phyloP scores from a whole-genome alignment of 805 yeast species.

The Komagataella populi region DNA sequence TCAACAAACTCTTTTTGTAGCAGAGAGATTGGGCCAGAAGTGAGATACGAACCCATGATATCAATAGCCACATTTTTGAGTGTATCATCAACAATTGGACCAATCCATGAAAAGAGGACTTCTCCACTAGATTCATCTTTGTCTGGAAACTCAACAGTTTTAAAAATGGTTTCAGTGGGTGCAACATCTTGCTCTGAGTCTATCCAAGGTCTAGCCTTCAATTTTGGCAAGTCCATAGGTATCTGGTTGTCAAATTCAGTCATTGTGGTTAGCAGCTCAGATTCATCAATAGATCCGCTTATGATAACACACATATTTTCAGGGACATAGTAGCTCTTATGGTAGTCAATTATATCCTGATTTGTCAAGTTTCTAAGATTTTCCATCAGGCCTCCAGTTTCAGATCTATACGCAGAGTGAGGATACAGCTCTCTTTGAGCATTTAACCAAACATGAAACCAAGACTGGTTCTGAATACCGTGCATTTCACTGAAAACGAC shows the following conservation, averaged over 20 bases:
- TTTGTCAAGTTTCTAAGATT: slow-evolving; percentile 64
- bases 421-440: slow-evolving; percentile 43
- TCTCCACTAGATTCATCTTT: slow-evolving; percentile 79
- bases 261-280: slow-evolving; percentile 51
- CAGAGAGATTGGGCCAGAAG: slow-evolving; percentile 66
- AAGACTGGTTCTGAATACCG: slow-evolving; percentile 71
- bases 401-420: slow-evolving; percentile 76
- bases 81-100: slow-evolving; percentile 46
- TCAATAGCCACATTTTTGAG: slow-evolving; percentile 56
- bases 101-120: slow-evolving; percentile 63
- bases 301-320: slow-evolving; percentile 74
- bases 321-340: slow-evolving; percentile 58
- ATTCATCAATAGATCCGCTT: slow-evolving; percentile 75
- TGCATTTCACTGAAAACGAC: slow-evolving; percentile 98
- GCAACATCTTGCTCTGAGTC: slow-evolving; percentile 29
- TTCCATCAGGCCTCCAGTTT: slow-evolving; percentile 82
- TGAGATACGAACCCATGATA: slow-evolving; percentile 57
- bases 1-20: slow-evolving; percentile 65
- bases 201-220: slow-evolving; percentile 61
- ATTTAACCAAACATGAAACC: slow-evolving; percentile 49
- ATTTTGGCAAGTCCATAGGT: slow-evolving; percentile 19
- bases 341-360: slow-evolving; percentile 67
- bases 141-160: slow-evolving; percentile 72
- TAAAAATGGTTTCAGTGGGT: slow-evolving; percentile 21
- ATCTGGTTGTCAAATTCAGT: slow-evolving; percentile 45